Evolutionary conservation across 441 rosid species (phyloP), one percentile per base, ranked within the genome.

Genomic region (Rhodomyrtus psidioides): DNA sequence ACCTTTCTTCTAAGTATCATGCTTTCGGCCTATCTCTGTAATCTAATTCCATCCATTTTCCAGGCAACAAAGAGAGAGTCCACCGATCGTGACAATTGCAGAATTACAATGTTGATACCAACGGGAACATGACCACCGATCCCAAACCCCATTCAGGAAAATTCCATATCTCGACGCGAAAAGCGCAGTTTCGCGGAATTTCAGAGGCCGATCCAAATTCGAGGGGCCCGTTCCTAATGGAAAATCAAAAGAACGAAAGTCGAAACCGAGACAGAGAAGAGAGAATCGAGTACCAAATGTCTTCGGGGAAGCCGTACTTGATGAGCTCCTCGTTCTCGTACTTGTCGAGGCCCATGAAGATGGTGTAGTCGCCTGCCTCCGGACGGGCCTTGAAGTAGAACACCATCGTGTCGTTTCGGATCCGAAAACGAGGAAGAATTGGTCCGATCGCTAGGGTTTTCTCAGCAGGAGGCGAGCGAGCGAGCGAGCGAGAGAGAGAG

Each of bases 341-440:
- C 96, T 97, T 97, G 91, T 97, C 99, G 86, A 97, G 94, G 49
- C 99, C 99, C 99, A 96, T 97, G 94, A 96, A 96, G 87, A 97
- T 95, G 87, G 98, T 95, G 95, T 94, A 97, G 89, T 96, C 99
- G 44, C 99, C 99, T 30, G 91, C 96, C 87, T 97, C 99, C 53
- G 99, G 95, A 81, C 98, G 94, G 83, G 94, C 98, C 88, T 97
- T 95, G 95, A 97, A 96, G 97, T 95, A 96, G 87, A 97, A 95
- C 85, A 97, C 98, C 99, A 97, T 96, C 74, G 27, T 21, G 27
- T 21, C 28, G 3, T 12, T 54, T 56, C 57, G 30, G 34, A 23
- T 51, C 51, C 82, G 53, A 30, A 34, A 30, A 30, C 81, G 42
- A 70, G 26, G 49, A 34, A 30, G n/a, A 42, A 26, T 10, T 26